phyloP scores from a whole-genome alignment of 371 early-diverging fungal species.

The Phascolomyces articulosus region DNA sequence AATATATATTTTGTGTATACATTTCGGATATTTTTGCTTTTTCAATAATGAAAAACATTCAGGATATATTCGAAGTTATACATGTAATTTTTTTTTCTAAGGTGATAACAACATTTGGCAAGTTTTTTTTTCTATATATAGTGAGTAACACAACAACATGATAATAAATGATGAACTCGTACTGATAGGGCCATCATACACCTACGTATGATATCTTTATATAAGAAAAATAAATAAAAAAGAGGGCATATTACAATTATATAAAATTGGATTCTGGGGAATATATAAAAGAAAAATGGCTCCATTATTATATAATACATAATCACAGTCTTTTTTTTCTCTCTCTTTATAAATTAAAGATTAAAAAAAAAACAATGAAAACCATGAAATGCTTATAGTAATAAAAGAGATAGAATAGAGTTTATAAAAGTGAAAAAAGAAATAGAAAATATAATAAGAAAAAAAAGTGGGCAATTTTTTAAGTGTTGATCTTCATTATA shows the following conservation, averaged over 20 bases:
- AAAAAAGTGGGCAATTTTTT: not conserved
- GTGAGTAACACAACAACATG: not conserved
- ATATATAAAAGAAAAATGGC: not conserved
- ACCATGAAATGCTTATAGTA: not conserved
- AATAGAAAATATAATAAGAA: not conserved
- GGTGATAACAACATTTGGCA: too few relatives aligned
- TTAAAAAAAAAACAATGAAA: too few relatives aligned
- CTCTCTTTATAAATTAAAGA: too few relatives aligned
- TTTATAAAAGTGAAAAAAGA: not conserved
- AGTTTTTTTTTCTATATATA: too few relatives aligned
- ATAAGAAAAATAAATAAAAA: not conserved
- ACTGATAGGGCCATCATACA: conserved; percentile 1
- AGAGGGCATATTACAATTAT: not conserved
- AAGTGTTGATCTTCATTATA: not conserved
- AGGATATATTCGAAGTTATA: too few relatives aligned
- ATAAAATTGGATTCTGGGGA: too few relatives aligned
- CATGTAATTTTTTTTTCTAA: too few relatives aligned
- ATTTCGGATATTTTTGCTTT: too few relatives aligned
- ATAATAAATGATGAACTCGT: not conserved
- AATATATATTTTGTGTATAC: too few relatives aligned
- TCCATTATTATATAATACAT: not conserved
- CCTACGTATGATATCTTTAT: not conserved
- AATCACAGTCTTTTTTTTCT: too few relatives aligned
- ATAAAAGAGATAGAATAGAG: not conserved
- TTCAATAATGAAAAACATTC: too few relatives aligned